Conservation (phyloP, 2,329 filamentous ascomycete genomes). For the Penicillium sp. region DNA sequence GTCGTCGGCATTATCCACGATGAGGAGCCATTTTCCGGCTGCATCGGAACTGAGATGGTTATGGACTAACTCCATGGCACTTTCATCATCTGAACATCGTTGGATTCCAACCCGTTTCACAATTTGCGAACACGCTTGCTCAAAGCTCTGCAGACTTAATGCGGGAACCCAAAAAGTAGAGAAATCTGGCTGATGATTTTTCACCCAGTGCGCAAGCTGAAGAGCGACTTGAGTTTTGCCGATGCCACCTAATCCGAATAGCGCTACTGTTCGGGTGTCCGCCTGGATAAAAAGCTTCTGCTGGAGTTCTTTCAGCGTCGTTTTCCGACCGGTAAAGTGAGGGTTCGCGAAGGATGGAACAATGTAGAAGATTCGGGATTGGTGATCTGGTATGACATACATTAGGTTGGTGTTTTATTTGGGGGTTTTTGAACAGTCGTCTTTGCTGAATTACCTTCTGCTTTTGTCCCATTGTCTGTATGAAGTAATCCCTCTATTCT, state of each 20-base stretch:
- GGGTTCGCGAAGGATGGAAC: not conserved
- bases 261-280: not conserved
- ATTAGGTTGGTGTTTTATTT: no score
- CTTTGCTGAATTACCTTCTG: no score
- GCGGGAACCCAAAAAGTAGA: not conserved
- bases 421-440: no score
- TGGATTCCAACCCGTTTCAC: not conserved
- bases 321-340: not conserved
- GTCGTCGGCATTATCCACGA: conserved; percentile 29
- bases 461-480: no score
- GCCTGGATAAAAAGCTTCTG: not conserved
- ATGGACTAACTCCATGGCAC: not conserved
- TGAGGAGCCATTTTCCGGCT: conserved; percentile 23
- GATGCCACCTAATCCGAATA: not conserved
- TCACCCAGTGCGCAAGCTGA: not conserved
- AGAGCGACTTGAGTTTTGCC: not conserved
- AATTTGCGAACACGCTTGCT: not conserved
- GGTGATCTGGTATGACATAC: no score
- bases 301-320: not conserved
- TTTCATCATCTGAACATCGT: no score
- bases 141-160: not conserved
- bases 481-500: no score
- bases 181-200: not conserved
- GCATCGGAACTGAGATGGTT: not conserved
- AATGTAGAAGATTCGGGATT: no score